A percentile compares a stretch with the other conserved stretches of the same genome.
These are phyloP conservation scores for Umbelopsis sp. DNA, from an alignment of 371 early-diverging fungal genomes.

Conservation along the genomic window DNA sequence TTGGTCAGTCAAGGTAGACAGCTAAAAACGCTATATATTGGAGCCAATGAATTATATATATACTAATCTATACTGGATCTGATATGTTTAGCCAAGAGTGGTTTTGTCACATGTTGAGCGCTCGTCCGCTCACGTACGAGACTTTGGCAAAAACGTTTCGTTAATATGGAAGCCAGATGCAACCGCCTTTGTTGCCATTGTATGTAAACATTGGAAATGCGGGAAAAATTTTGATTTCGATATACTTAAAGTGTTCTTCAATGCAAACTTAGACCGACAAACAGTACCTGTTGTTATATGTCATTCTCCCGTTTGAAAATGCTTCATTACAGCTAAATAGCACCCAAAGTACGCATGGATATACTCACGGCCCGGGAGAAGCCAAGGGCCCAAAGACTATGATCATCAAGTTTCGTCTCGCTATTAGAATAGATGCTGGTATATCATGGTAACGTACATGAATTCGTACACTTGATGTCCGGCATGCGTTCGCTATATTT, in stretches of 20 bases:
- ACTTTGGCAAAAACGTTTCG: conserved; percentile 50
- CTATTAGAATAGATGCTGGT: conserved; percentile 55
- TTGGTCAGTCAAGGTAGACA: conserved; percentile 55
- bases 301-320: conserved; percentile 47
- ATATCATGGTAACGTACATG: conserved; percentile 41
- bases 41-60: background rate
- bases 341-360: conserved; percentile 43
- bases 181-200: conserved; percentile 42
- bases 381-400: conserved; percentile 47
- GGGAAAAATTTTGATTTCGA: background rate
- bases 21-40: background rate
- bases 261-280: conserved; percentile 37
- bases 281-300: conserved; percentile 49
- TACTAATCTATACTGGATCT: no score
- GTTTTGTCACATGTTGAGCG: conserved; percentile 52
- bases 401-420: conserved; percentile 47
- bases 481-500: background rate
- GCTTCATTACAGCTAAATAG: conserved; percentile 48
- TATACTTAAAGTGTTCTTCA: background rate
- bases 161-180: conserved; percentile 54
- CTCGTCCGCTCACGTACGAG: conserved; percentile 46
- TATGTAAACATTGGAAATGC: conserved; percentile 23
- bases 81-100: conserved; percentile 37
- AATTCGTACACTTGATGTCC: background rate
- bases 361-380: conserved; percentile 53